Evolutionary conservation across 108 stramenopile species (phyloP).

Genomic region (Nitzschia inconspicua): DNA sequence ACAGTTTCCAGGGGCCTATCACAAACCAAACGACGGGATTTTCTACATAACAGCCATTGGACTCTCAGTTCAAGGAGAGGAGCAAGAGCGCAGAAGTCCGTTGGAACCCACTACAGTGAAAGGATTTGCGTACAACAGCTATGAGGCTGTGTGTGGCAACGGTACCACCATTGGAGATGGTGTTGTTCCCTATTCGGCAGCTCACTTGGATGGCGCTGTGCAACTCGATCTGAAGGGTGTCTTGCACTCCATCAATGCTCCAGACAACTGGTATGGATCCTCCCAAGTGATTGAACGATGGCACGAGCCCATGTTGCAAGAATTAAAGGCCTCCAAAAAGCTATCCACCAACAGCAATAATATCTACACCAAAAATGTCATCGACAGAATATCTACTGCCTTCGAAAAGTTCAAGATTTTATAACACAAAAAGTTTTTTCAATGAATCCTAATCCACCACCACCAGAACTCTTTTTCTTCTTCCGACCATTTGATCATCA

Average conservation of each 20-base stretch:
- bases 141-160: conserved; percentile 78
- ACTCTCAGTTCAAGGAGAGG: conserved; percentile 51
- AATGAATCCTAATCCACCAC: too few relatives aligned
- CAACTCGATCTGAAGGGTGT: conserved; percentile 67
- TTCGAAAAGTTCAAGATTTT: too few relatives aligned
- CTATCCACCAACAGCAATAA: too few relatives aligned
- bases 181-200: conserved; percentile 72
- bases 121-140: conserved; percentile 68
- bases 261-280: conserved; percentile 85
- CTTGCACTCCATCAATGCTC: conserved; percentile 84
- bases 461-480: too few relatives aligned
- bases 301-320: conserved; percentile 35
- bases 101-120: conserved; percentile 34
- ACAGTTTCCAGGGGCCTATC: conserved; percentile 79
- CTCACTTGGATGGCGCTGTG: conserved; percentile 55
- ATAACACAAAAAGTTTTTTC: too few relatives aligned
- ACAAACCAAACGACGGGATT: conserved; percentile 50
- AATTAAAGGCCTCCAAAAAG: conserved; percentile 1
- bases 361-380: too few relatives aligned
- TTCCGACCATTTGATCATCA: too few relatives aligned
- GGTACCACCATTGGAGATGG: conserved; percentile 78
- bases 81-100: conserved; percentile 14
- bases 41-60: conserved; percentile 81
- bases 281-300: conserved; percentile 75
- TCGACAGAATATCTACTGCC: too few relatives aligned